phyloP scores from a whole-genome alignment of 306 rosid genomes.

The Rosa rugosa region DNA sequence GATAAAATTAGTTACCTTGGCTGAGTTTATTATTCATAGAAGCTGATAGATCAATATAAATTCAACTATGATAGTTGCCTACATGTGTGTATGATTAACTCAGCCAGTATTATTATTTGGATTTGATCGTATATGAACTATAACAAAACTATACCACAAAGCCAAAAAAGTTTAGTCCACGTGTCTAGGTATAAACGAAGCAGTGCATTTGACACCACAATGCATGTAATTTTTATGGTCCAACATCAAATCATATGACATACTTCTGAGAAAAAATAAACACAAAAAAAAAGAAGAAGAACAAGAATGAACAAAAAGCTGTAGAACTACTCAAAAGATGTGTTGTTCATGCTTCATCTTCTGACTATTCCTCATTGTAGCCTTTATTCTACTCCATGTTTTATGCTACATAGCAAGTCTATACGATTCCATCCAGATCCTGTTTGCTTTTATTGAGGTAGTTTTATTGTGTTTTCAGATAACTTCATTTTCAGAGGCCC shows the following conservation, averaged over 20 bases:
- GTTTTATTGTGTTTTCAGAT: not conserved
- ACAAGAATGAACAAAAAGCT: too few species aligned
- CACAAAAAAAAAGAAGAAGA: not conserved
- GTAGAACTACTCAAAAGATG: not conserved
- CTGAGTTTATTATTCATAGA: not conserved
- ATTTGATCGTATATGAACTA: not conserved
- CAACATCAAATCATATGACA: not conserved
- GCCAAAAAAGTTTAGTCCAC: not conserved
- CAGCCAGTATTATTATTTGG: not conserved
- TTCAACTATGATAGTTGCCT: not conserved
- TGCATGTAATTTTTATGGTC: not conserved
- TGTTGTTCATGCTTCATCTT: not conserved
- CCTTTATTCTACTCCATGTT: constrained; percentile 1
- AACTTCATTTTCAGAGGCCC: not conserved
- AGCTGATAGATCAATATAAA: not conserved
- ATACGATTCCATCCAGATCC: not conserved
- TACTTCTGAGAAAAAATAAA: not conserved
- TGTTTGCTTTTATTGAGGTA: not conserved
- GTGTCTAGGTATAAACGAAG: not conserved
- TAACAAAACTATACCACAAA: not conserved
- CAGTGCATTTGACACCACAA: not conserved
- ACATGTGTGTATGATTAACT: not conserved
- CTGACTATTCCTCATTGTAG: too few species aligned
- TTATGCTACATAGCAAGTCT: not conserved
- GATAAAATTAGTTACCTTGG: not conserved